Evolutionary conservation across 176 grass and related monocot species (phyloP), one percentile per base, ranked within the genome.

Genomic region (Secale cereale): DNA sequence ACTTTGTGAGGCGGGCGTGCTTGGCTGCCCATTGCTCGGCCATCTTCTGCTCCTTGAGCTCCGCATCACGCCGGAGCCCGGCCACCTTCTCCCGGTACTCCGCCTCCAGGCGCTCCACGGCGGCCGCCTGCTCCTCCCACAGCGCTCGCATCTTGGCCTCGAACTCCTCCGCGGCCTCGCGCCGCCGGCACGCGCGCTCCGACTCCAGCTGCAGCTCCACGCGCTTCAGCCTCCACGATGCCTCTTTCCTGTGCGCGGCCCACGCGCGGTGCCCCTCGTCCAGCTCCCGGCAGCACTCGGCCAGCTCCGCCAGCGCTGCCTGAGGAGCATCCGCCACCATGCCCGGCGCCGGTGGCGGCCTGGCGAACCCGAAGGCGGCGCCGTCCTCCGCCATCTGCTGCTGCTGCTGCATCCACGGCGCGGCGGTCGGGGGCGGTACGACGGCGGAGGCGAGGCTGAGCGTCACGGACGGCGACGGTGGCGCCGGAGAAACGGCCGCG

Each of bases 1-100:
- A 97, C 32, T 91, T 88, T 63, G 83, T 85, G 76, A 99, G 82
- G 68, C 94, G 90, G 1, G 84, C 79, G 78, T 99, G 97, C 84
- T 99, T 99, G 33, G 88, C 79, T 5, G 91, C 94, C 97, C 97
- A 99, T 81, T 97, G 97, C 76, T 99, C 97, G 3, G 88, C 94
- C 84, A 94, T 86, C 61, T 99, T 97, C 86, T 96, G 91, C 70
- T 99, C 97, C 90, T 99, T 99, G 16, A 86, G 40, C 74, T 94
- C 86, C 3, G 97, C 94, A 70, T 99, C 97, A 26, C 90, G 94
- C 56, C 88, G 85, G 68, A 99, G 85, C 1, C 87, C 92, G 8
- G 83, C 52, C 1, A 97, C 88, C 92, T 92, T 94, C 59, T 97
- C 97, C 28, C 92, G 61, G 88, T 92, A 89, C 73, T 99, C 94